phyloP scores from a whole-genome alignment of 2,329 filamentous ascomycete genomes.

The Pyrenophora teres region DNA sequence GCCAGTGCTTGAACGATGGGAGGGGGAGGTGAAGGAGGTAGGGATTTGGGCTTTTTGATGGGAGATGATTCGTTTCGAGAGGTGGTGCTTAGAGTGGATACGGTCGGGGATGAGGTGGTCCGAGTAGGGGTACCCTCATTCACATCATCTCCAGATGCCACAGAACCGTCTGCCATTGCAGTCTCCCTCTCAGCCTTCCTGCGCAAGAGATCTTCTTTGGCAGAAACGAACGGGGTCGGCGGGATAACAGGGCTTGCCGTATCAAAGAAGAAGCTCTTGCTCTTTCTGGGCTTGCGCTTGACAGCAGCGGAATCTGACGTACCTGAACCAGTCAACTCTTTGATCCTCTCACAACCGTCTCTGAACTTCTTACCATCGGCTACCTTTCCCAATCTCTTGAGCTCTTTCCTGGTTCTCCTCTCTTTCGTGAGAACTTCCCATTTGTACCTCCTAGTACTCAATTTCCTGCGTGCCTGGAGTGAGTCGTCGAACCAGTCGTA shows the following conservation, averaged over 20 bases:
- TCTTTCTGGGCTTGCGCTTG: constrained; percentile 18
- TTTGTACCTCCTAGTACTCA: constrained; percentile 42
- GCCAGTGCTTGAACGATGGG: constrained; percentile 4
- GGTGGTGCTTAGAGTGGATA: background rate
- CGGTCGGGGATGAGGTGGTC: background rate
- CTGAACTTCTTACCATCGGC: constrained; percentile 42
- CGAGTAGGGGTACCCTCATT: no score
- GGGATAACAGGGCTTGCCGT: background rate
- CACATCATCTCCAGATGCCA: background rate
- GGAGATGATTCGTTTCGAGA: background rate
- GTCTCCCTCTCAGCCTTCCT: constrained; percentile 29
- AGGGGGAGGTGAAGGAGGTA: background rate
- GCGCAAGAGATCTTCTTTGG: constrained; percentile 27
- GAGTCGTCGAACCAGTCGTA: constrained; percentile 57
- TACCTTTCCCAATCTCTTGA: constrained; percentile 31
- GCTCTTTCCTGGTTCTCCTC: constrained; percentile 40
- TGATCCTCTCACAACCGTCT: constrained; percentile 37
- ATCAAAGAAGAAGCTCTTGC: constrained; percentile 33
- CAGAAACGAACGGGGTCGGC: constrained; percentile 20
- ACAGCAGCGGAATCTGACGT: constrained; percentile 30
- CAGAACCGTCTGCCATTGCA: constrained; percentile 9
- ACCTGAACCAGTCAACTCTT: constrained; percentile 45
- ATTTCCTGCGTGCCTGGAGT: constrained; percentile 44
- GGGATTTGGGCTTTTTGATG: background rate
- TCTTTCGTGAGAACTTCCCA: constrained; percentile 35